These are phyloP conservation scores for Colletotrichum spinosum DNA, from an alignment of 2,329 filamentous ascomycete species.

Conservation along the genomic window DNA sequence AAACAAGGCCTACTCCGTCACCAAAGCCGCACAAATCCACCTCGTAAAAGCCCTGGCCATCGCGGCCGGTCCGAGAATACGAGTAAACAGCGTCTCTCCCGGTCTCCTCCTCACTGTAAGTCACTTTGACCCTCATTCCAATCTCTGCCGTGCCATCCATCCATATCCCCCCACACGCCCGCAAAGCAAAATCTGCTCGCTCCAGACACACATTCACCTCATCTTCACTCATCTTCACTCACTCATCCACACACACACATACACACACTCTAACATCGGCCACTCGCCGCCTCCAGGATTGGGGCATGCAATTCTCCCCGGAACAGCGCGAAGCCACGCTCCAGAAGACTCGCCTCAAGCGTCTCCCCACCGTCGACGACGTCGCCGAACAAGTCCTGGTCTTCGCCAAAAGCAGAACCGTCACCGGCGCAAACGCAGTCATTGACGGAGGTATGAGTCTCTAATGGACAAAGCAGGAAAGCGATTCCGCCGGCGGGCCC, in stretches of 20 bases:
- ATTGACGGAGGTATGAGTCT: constrained; percentile 52
- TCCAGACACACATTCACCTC: neutral
- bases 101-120: constrained; percentile 62
- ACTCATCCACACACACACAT: constrained; percentile 9
- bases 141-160: neutral
- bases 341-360: constrained; percentile 69
- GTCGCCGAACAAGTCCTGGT: constrained; percentile 65
- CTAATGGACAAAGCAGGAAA: constrained; percentile 1
- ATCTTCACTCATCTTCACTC: constrained; percentile 9
- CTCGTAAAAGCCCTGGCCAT: constrained; percentile 65
- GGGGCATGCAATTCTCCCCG: constrained; percentile 57
- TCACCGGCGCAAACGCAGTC: constrained; percentile 64
- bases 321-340: constrained; percentile 67
- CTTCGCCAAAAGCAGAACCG: constrained; percentile 59
- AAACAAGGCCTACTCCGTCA: constrained; percentile 76
- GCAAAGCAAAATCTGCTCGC: neutral
- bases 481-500: neutral
- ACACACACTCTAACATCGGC: too few relatives aligned
- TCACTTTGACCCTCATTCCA: neutral
- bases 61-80: constrained; percentile 64
- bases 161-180: neutral
- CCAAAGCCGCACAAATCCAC: constrained; percentile 78
- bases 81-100: constrained; percentile 70
- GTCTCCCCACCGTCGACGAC: constrained; percentile 64
- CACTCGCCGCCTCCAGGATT: constrained; percentile 30